Base-by-base conservation (phyloP, 2,329 filamentous ascomycete genomes). In the Sporothrix humicola region DNA sequence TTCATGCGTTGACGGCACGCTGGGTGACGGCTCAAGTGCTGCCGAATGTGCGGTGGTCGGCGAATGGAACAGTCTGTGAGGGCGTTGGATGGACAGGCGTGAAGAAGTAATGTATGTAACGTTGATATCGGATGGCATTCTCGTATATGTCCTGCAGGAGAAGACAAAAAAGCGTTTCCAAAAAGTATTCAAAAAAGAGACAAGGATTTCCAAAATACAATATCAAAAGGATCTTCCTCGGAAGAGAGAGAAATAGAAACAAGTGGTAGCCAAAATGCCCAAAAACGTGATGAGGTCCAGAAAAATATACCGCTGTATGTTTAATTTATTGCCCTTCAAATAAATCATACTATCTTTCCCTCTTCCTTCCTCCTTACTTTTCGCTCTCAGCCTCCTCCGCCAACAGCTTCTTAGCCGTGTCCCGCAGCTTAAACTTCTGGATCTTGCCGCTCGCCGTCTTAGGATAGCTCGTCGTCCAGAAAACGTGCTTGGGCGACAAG, bases 381-480 rank as follows among this genome's bases (percentile, higher is more conserved):
- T 54, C 12, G 10, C n/a, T 4, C 7, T 31, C 15, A 15, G 61
- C 31, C 3, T 52, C 69, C 13, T 69, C 26, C 13, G 6, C 26
- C n/a, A 75, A 1, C 46, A 75, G 6, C 44, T 54, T 4, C 68
- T 70, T 72, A 17, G 76, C 95, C 78, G 87, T 84, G 17, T 94
- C 92, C 79, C 89, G 88, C 78, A 98, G 81, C 84, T 92, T 95
- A 81, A 92, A 98, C 84, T 98, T 98, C 84, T 97, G 94, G 73
- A 98, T 95, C 88, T 99, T 99, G 31, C 95, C 95, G 81, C 94
- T 97, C 6, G 94, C 93, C 50, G 96, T 99, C 87, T 97, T 98
- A 23, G 95, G 95, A 80, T 93, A 97, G n/a, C 90, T 88, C 0
- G 91, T 87, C 0, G 93, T 86, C 88, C 93, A 97, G 80, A 97